Conservation (phyloP, 345 rosid species). For the Nephelium lappaceum region DNA sequence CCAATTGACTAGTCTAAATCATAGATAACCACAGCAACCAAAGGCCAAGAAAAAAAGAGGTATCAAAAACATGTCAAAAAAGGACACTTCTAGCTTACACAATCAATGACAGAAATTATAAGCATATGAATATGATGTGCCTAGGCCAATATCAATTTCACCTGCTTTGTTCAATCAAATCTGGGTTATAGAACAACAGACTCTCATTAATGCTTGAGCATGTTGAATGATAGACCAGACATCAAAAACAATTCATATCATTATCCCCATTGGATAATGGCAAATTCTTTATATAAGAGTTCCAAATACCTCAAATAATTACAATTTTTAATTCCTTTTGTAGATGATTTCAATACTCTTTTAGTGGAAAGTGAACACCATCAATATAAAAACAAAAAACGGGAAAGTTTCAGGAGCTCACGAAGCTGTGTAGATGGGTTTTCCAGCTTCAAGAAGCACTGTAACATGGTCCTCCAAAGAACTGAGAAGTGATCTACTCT, state of each 20-base stretch:
- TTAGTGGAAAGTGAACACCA: neutral
- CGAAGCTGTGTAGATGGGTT: slow-evolving; percentile 70
- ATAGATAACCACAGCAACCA: neutral
- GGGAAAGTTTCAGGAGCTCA: slow-evolving; percentile 37
- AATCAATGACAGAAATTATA: neutral
- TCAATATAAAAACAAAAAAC: neutral
- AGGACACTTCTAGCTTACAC: neutral
- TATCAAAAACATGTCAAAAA: neutral
- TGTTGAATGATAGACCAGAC: neutral
- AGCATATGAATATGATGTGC: neutral
- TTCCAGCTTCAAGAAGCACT: slow-evolving; percentile 73
- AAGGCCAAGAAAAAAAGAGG: neutral
- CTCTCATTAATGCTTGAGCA: neutral
- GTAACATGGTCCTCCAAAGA: slow-evolving; percentile 94
- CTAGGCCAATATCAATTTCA: neutral
- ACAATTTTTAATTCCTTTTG: neutral
- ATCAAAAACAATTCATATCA: neutral
- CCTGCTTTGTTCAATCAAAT: neutral
- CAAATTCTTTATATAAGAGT: neutral
- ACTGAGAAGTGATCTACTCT: slow-evolving; percentile 80
- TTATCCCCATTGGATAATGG: neutral
- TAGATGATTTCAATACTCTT: neutral
- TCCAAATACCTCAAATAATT: neutral
- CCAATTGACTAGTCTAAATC: neutral
- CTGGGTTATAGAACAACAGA: neutral